A percentile compares a stretch with the other conserved stretches of the same genome.
phyloP scores from a whole-genome alignment of 305 asterid species.

The Fraxinus ornus region DNA sequence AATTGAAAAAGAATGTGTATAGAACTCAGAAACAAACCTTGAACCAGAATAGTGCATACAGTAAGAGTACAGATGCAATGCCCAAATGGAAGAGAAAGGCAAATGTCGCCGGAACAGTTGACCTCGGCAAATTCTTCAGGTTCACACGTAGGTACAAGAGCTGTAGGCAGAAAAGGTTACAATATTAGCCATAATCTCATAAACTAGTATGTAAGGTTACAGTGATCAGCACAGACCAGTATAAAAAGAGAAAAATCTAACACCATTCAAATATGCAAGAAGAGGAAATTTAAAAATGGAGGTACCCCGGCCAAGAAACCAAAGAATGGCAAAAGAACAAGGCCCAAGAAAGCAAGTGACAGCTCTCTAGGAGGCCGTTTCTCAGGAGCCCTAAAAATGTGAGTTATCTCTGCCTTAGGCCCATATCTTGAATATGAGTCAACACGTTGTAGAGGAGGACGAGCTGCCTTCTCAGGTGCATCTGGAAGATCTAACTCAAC shows the following conservation, averaged over 20 bases:
- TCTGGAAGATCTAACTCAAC: constrained; percentile 87
- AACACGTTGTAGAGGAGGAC: constrained; percentile 77
- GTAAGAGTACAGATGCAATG: constrained; percentile 76
- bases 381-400: constrained; percentile 86
- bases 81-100: constrained; percentile 79
- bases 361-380: constrained; percentile 82
- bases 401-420: constrained; percentile 84
- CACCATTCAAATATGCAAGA: constrained; percentile 10
- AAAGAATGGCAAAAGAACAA: constrained; percentile 69
- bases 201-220: background rate
- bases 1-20: background rate
- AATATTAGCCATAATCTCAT: constrained; percentile 12
- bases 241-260: background rate
- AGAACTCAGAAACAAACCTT: constrained; percentile 53
- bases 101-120: constrained; percentile 63
- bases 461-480: constrained; percentile 86
- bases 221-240: background rate
- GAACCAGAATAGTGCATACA: constrained; percentile 81
- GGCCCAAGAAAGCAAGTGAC: constrained; percentile 70
- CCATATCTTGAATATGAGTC: constrained; percentile 72
- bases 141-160: constrained; percentile 69
- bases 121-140: constrained; percentile 74
- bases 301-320: constrained; percentile 89
- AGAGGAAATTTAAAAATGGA: constrained; percentile 5
- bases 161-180: constrained; percentile 37